Percentiles rank a stretch among this genome's conserved stretches.
Evolutionary conservation across 2,329 filamentous ascomycete genomes (phyloP).

Genomic region (Pyrenophora seminiperda): DNA sequence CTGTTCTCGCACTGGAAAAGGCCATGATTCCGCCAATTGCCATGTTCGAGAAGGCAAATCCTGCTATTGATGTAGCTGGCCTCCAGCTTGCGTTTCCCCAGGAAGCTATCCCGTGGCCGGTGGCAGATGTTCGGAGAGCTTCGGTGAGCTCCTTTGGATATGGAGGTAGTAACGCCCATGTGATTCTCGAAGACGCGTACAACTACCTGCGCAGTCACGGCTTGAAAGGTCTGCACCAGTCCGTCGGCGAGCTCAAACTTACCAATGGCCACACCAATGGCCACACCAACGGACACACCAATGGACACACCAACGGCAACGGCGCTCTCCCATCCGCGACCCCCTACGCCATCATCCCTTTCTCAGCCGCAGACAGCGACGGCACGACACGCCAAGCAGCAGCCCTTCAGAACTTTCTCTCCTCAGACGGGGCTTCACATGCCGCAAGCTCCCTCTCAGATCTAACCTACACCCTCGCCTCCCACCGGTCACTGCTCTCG

Average conservation of each 20-base stretch:
- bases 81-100: background rate
- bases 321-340: background rate
- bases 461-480: constrained; percentile 35
- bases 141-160: constrained; percentile 29
- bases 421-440: background rate
- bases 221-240: constrained; percentile 2
- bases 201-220: constrained; percentile 6
- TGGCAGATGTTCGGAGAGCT: too few relatives aligned
- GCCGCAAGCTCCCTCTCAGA: constrained; percentile 3
- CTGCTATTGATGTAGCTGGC: constrained; percentile 10
- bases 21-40: constrained; percentile 31
- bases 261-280: background rate
- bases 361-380: constrained; percentile 15
- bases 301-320: constrained; percentile 3
- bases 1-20: background rate
- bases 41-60: constrained; percentile 17
- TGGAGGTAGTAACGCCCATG: constrained; percentile 22
- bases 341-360: constrained; percentile 29
- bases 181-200: constrained; percentile 20
- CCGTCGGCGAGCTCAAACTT: background rate
- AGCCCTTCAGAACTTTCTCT: constrained; percentile 4
- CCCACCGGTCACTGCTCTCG: constrained; percentile 22
- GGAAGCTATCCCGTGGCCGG: background rate
- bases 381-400: constrained; percentile 9
- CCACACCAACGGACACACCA: background rate